A percentile compares a stretch with the other conserved stretches of the same genome.
phyloP scores from a whole-genome alignment of 2,329 filamentous ascomycete genomes.

The Ascochyta koolunga region DNA sequence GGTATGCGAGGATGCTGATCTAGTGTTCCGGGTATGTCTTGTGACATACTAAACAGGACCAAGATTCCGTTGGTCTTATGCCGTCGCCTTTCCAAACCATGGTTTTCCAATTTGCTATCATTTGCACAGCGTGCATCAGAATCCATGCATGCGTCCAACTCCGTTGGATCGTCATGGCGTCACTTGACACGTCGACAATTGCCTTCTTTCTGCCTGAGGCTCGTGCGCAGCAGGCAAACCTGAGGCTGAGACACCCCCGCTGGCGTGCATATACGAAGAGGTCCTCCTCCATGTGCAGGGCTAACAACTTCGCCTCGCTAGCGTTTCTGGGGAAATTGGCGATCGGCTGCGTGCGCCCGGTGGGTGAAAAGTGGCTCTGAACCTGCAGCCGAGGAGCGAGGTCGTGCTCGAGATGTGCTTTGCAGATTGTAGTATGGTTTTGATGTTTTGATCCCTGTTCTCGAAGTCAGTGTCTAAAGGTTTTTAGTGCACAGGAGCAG shows the following conservation, averaged over 20 bases:
- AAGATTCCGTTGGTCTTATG: background rate
- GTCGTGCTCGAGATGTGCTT: too few relatives aligned
- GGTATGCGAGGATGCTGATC: background rate
- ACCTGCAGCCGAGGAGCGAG: too few relatives aligned
- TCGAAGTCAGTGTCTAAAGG: too few relatives aligned
- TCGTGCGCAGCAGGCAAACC: constrained; percentile 12
- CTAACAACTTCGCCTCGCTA: background rate
- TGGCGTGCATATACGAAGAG: constrained; percentile 11
- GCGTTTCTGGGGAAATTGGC: too few relatives aligned
- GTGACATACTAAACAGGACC: background rate
- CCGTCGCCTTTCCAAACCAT: background rate
- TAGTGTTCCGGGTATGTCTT: background rate
- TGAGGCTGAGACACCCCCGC: constrained; percentile 15
- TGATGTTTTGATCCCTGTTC: too few relatives aligned
- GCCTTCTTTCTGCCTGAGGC: constrained; percentile 7
- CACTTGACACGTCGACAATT: constrained; percentile 15
- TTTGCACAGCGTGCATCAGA: background rate
- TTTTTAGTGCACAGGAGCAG: too few relatives aligned
- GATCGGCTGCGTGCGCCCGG: too few relatives aligned
- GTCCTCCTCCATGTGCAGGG: background rate
- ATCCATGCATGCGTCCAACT: background rate
- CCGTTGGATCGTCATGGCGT: background rate
- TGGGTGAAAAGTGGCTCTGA: too few relatives aligned
- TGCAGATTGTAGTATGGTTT: too few relatives aligned
- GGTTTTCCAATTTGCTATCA: too few relatives aligned